Percentiles rank a stretch among this genome's conserved stretches.
Conservation (phyloP, 371 early-diverging fungal genomes). For the Rhizopus delemar region DNA sequence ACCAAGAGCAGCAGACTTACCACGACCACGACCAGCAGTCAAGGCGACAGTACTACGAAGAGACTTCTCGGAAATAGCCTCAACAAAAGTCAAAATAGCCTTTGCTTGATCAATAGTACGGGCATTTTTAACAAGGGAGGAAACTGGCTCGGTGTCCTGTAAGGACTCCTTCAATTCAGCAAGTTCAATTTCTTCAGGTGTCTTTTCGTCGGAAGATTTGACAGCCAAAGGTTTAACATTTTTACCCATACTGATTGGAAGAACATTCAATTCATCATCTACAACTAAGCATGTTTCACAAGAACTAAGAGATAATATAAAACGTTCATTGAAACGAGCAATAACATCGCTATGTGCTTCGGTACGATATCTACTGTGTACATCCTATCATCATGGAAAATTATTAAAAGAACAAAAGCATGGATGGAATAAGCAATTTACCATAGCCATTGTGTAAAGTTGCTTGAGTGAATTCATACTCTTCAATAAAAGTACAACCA, state of each 20-base stretch:
- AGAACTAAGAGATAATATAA: slow-evolving; percentile 90
- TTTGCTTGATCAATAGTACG: slow-evolving; percentile 95
- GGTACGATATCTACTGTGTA: slow-evolving; percentile 91
- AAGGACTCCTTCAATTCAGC: slow-evolving; percentile 79
- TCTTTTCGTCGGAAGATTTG: slow-evolving; percentile 54
- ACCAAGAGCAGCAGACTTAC: slow-evolving; percentile 99
- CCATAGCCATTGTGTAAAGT: slow-evolving; percentile 97
- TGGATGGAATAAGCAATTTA: slow-evolving; percentile 19
- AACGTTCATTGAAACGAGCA: slow-evolving; percentile 97
- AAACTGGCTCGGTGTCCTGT: slow-evolving; percentile 86
- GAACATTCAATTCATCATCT: slow-evolving; percentile 95
- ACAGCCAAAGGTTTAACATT: slow-evolving; percentile 84
- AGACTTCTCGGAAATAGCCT: slow-evolving; percentile 92
- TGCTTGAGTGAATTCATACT: slow-evolving; percentile 95
- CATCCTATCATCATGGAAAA: slow-evolving; percentile 63
- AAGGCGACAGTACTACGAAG: slow-evolving; percentile 90
- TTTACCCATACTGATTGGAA: slow-evolving; percentile 91
- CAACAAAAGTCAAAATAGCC: slow-evolving; percentile 92
- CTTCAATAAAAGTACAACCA: slow-evolving; percentile 91
- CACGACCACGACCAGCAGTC: slow-evolving; percentile 98
- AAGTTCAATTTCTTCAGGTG: slow-evolving; percentile 75
- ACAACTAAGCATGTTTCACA: slow-evolving; percentile 94
- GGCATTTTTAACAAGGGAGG: slow-evolving; percentile 76
- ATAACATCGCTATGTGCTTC: slow-evolving; percentile 92
- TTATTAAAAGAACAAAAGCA: neutral